These are phyloP conservation scores for Dichotomocladium elegans DNA, from an alignment of 371 early-diverging fungal species.

Conservation along the genomic window DNA sequence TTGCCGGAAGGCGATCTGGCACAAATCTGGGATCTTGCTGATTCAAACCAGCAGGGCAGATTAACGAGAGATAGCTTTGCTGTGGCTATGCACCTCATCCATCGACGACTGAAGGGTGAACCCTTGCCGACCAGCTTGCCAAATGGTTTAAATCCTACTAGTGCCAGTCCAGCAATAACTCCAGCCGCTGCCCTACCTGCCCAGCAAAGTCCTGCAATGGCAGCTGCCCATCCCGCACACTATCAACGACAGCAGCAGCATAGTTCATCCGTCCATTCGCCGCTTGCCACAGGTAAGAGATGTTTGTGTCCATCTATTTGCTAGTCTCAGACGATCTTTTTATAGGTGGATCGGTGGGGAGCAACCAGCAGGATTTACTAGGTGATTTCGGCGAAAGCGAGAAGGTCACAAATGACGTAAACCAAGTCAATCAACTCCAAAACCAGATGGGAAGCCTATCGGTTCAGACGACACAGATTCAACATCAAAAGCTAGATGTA, in stretches of 20 bases:
- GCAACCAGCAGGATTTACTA: conserved; percentile 28
- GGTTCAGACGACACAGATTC: conserved; percentile 17
- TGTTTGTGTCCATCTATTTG: too few relatives aligned
- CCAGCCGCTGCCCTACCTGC: neutral
- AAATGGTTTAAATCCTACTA: conserved; percentile 31
- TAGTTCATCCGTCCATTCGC: neutral
- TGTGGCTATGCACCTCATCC: conserved; percentile 92
- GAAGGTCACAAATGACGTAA: conserved; percentile 30
- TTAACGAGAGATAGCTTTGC: conserved; percentile 87
- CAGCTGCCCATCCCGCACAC: neutral
- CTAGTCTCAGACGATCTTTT: too few relatives aligned
- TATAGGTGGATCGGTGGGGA: too few relatives aligned
- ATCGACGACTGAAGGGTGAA: conserved; percentile 69
- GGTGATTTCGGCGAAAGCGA: conserved; percentile 45
- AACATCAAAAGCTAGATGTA: conserved; percentile 16
- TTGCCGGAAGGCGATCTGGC: conserved; percentile 70
- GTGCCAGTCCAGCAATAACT: conserved; percentile 10
- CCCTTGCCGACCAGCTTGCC: conserved; percentile 73
- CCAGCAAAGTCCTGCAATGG: neutral
- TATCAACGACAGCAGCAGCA: neutral
- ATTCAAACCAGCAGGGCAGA: conserved; percentile 71
- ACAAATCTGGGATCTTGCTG: conserved; percentile 81
- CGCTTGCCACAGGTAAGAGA: neutral
- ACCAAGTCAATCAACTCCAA: conserved; percentile 34
- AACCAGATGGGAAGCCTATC: conserved; percentile 29